Percentiles rank a stretch among this genome's conserved stretches.
These are phyloP conservation scores for Boeremia exigua DNA, from an alignment of 2,329 filamentous ascomycete genomes.

Conservation along the genomic window DNA sequence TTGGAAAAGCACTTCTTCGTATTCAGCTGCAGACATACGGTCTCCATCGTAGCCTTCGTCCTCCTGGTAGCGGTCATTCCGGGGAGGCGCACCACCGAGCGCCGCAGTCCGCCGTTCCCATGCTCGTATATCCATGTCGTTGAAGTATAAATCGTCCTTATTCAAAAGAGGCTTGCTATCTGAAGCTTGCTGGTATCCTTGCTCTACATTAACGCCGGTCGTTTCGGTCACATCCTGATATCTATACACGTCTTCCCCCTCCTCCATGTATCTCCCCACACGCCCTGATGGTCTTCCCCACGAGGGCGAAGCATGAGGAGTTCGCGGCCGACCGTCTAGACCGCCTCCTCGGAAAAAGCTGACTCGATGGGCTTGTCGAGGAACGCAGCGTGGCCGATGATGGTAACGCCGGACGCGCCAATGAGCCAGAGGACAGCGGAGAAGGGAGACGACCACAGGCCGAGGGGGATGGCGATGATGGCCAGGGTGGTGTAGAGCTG, in stretches of 20 bases:
- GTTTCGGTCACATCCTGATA: conserved; percentile 71
- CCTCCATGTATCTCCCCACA: conserved; percentile 58
- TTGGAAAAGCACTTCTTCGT: conserved; percentile 79
- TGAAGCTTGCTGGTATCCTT: conserved; percentile 41
- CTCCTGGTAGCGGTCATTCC: conserved; percentile 59
- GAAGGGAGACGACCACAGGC: conserved; percentile 84
- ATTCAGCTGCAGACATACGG: conserved; percentile 47
- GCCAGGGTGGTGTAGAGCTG: conserved; percentile 93
- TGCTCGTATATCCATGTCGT: conserved; percentile 54
- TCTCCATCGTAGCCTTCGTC: conserved; percentile 56
- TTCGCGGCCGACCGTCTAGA: conserved; percentile 99
- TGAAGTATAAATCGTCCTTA: conserved; percentile 57
- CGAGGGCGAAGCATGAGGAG: conserved; percentile 88
- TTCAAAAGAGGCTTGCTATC: conserved; percentile 34
- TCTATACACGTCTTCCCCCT: conserved; percentile 53
- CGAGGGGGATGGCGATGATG: conserved; percentile 81
- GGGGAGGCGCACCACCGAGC: conserved; percentile 56
- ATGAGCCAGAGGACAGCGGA: conserved; percentile 91
- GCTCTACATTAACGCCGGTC: conserved; percentile 53
- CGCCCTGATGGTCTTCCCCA: conserved; percentile 99
- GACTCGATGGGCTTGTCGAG: conserved; percentile 99
- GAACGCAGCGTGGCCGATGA: conserved; percentile 91
- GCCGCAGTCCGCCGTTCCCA: conserved; percentile 49
- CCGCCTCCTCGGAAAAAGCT: conserved; percentile 99
- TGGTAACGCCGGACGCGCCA: conserved; percentile 90